These are phyloP conservation scores for Adansonia gregorii DNA, from an alignment of 441 rosid species.

Conservation along the genomic window DNA sequence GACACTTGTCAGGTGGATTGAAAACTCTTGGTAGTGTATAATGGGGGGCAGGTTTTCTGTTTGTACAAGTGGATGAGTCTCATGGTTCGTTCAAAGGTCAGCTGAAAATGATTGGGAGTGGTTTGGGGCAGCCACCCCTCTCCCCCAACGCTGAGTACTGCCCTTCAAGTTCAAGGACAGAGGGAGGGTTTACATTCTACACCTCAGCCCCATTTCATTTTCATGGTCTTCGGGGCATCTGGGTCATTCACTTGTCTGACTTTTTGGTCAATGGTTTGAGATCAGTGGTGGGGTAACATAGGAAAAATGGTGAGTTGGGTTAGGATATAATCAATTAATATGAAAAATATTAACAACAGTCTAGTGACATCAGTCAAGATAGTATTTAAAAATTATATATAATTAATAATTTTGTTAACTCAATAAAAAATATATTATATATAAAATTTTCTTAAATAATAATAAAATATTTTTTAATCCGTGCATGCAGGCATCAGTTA, in stretches of 20 bases:
- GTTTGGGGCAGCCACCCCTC: slow-evolving; percentile 9
- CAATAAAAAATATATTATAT: too few species aligned
- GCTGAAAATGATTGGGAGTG: slow-evolving; percentile 66
- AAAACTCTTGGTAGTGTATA: slow-evolving; percentile 42
- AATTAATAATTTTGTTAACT: too few species aligned
- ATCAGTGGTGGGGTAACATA: background rate
- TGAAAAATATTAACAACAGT: too few species aligned
- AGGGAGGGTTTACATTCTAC: background rate
- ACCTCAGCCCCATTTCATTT: background rate
- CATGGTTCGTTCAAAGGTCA: slow-evolving; percentile 61
- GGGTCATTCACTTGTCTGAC: background rate
- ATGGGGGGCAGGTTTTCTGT: slow-evolving; percentile 57
- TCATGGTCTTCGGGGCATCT: background rate
- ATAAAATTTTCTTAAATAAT: too few species aligned
- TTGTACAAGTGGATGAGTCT: slow-evolving; percentile 20
- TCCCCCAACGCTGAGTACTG: background rate
- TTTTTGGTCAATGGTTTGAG: background rate
- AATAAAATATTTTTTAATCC: too few species aligned
- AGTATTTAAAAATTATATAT: too few species aligned
- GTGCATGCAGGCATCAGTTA: too few species aligned
- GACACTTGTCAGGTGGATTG: slow-evolving; percentile 55
- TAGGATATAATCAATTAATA: background rate
- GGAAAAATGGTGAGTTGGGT: background rate
- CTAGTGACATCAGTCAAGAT: too few species aligned
- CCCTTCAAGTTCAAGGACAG: background rate